Evolutionary conservation across 2,329 filamentous ascomycete genomes (phyloP), one percentile per base, ranked within the genome.

Genomic region (Nemania serpens): DNA sequence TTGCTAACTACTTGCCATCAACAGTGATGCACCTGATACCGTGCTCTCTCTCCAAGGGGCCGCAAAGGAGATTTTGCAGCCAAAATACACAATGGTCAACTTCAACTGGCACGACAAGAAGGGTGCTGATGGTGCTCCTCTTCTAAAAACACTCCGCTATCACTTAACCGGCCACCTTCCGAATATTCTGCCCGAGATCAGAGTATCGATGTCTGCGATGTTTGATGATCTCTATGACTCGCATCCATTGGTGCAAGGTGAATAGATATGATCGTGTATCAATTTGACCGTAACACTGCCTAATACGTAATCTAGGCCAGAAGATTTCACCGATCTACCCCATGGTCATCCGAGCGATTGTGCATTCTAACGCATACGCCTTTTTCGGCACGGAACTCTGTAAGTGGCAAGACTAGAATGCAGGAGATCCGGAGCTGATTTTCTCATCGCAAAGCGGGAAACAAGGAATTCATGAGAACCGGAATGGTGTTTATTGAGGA

Each of bases 1-100:
- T n/a, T n/a, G n/a, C n/a, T n/a, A n/a, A n/a, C n/a, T n/a, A n/a
- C n/a, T n/a, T n/a, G n/a, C n/a, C n/a, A n/a, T n/a, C n/a, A n/a
- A n/a, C n/a, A n/a, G n/a, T 33, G 4, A 49, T 0, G 64, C 68
- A 0, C 58, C 63, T 0, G 59, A 65, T 15, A 56, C 42, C 0
- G 52, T 61, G 0, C 53, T 70, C 0, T 69, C 67, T 3, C 61
- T 69, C 1, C 61, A 67, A 15, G 63, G 49, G 0, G 67, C 67
- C 1, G 58, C 67, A 0, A 68, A 58, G 29, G 49, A 67, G 33
- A 45, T 65, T 1, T 33, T 50, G 2, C 47, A 50, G 17, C 47
- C 47, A 18, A 50, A 37, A 9, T 11, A 55, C 20, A 55, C 53
- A 1, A 55, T 55, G 53, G 34, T 41, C 13, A 15, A 6, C 13